Evolutionary conservation across 176 grass and related monocot species (phyloP), one percentile per base, ranked within the genome.

Genomic region (Oryza longistaminata): DNA sequence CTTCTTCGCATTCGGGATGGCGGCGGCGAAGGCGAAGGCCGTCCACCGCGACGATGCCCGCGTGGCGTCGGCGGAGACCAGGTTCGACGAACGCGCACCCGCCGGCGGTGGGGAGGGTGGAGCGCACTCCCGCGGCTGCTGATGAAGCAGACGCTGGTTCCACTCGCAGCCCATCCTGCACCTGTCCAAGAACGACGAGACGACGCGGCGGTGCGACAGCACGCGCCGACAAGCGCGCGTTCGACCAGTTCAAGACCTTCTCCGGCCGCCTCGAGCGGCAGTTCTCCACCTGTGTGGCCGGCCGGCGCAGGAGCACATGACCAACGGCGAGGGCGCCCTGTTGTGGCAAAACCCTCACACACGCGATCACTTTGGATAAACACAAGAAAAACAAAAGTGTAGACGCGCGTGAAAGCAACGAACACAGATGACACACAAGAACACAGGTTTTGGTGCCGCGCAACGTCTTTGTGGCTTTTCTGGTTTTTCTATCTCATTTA

Each of bases 221-320:
- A 50, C 70, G 25, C 88, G 91, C 75, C 75, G 90, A 95, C 82
- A 88, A 70, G 65, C 68, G 89, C 26, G 26, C n/a, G 33, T 98
- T 95, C 34, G 96, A 98, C 71, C 75, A 85, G 11, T 98, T 95
- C 83, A 98, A 98, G 87, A 98, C 96, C 60, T 98, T 92, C 89
- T 95, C 93, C 7, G 96, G 96, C 27, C 92, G 82, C 19, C 93
- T 98, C 5, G 96, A 98, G 77, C 82, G 88, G 11, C 96, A 98
- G 86, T 71, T 95, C 12, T 95, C 93, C 9, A 98, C 90, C 85
- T 98, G 15, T 88, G 93, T 11, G 93, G 96, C 29, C 84, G 85
- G 46, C 91, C 89, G 6, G 77, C 71, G 81, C 92, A 86, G 13
- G 58, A 62, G 8, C 58, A n/a, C 6, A 24, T 24, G 21, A 35